Conservation (phyloP, 1,284 basidiomycete genomes). For the Ganoderma meredithae region DNA sequence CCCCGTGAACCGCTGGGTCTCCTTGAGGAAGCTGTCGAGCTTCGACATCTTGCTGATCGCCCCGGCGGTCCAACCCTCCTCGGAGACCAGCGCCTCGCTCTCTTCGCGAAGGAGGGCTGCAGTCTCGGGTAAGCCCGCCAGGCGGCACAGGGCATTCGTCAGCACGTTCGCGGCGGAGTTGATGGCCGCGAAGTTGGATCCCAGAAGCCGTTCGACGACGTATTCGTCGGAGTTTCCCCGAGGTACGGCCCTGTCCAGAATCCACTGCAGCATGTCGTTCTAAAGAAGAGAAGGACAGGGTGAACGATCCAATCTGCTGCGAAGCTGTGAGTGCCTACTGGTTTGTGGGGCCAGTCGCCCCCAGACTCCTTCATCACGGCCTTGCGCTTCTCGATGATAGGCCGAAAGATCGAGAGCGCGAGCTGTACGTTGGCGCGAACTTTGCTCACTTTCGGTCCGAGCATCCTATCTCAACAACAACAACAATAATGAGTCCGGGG, state of each 20-base stretch:
- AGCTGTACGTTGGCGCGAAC: background rate
- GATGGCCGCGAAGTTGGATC: constrained; percentile 2
- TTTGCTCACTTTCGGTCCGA: background rate
- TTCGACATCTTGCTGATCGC: constrained; percentile 53
- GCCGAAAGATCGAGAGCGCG: background rate
- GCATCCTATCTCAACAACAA: background rate
- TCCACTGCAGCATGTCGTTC: constrained; percentile 1
- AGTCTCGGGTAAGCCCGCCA: constrained; percentile 50
- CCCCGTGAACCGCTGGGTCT: constrained; percentile 50
- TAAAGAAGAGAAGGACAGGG: background rate
- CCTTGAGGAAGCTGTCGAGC: constrained; percentile 61
- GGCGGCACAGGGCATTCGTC: constrained; percentile 48
- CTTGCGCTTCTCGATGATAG: background rate
- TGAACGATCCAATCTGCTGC: background rate
- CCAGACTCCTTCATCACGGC: background rate
- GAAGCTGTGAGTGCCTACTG: background rate
- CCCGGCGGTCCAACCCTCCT: constrained; percentile 51
- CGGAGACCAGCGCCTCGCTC: constrained; percentile 44
- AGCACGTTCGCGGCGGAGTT: constrained; percentile 23
- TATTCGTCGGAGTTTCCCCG: background rate
- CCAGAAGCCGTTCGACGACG: background rate
- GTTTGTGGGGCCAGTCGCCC: background rate
- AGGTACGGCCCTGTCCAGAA: background rate
- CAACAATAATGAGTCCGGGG: too few species aligned
- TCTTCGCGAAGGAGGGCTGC: constrained; percentile 53